phyloP scores from a whole-genome alignment of 2,329 filamentous ascomycete genomes.

The Nannizzia gypsea region DNA sequence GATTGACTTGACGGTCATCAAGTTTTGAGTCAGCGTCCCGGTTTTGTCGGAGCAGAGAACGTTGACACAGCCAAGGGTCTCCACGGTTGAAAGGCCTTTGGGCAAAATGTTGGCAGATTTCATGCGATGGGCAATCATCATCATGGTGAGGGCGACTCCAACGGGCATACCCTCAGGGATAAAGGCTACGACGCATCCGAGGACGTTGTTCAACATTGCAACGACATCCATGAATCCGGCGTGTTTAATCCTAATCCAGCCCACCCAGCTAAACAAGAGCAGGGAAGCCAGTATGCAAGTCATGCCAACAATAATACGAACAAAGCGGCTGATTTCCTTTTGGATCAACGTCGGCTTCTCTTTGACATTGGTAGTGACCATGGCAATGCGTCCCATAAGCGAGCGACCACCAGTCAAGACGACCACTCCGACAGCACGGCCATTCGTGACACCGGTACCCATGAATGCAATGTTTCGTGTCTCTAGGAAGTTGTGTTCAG shows the following conservation, averaged over 20 bases:
- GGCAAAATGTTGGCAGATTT: slow-evolving; percentile 63
- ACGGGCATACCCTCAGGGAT: slow-evolving; percentile 65
- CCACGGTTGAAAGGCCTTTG: slow-evolving; percentile 68
- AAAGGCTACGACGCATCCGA: slow-evolving; percentile 61
- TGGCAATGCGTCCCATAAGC: slow-evolving; percentile 64
- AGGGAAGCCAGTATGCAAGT: slow-evolving; percentile 22
- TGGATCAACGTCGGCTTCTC: slow-evolving; percentile 57
- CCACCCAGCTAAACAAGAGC: slow-evolving; percentile 40
- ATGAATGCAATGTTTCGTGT: slow-evolving; percentile 65
- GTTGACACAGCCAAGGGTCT: slow-evolving; percentile 61
- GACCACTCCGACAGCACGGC: slow-evolving; percentile 54
- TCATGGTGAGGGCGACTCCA: slow-evolving; percentile 57
- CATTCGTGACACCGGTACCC: slow-evolving; percentile 65
- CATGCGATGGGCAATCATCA: slow-evolving; percentile 68
- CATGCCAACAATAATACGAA: slow-evolving; percentile 54
- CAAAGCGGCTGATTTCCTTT: slow-evolving; percentile 61
- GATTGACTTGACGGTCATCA: slow-evolving; percentile 58
- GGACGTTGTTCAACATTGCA: slow-evolving; percentile 59
- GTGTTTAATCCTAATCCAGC: slow-evolving; percentile 56
- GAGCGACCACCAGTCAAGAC: slow-evolving; percentile 61
- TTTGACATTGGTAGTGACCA: slow-evolving; percentile 58
- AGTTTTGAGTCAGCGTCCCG: slow-evolving; percentile 38
- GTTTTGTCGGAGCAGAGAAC: slow-evolving; percentile 70
- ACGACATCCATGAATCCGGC: slow-evolving; percentile 62
- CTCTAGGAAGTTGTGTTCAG: slow-evolving; percentile 63